phyloP scores from a whole-genome alignment of 345 rosid genomes.

The Nasturtium officinale region DNA sequence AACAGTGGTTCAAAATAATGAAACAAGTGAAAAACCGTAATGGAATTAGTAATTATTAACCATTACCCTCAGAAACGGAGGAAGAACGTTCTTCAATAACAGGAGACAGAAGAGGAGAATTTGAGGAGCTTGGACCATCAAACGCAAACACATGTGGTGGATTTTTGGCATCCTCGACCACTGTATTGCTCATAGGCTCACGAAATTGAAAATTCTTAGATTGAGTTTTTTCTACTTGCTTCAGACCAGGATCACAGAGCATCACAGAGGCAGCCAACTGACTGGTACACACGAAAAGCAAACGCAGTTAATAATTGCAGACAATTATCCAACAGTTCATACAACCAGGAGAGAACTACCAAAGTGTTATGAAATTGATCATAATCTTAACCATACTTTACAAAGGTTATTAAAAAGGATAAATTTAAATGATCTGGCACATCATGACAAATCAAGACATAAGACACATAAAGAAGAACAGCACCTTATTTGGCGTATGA shows the following conservation, averaged over 20 bases:
- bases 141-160: slow-evolving; percentile 49
- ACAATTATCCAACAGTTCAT: slow-evolving; percentile 16
- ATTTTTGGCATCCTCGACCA: slow-evolving; percentile 65
- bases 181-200: slow-evolving; percentile 65
- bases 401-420: not conserved
- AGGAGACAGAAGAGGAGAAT: slow-evolving; percentile 70
- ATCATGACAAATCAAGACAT: slow-evolving; percentile 11
- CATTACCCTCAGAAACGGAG: slow-evolving; percentile 83
- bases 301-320: not conserved
- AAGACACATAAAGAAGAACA: slow-evolving; percentile 18
- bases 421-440: slow-evolving; percentile 2
- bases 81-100: slow-evolving; percentile 90
- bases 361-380: slow-evolving; percentile 23
- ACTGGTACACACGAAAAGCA: slow-evolving; percentile 25
- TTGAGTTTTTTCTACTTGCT: slow-evolving; percentile 24
- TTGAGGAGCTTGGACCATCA: slow-evolving; percentile 71
- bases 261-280: slow-evolving; percentile 22
- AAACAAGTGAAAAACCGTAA: slow-evolving; percentile 23
- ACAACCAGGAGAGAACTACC: slow-evolving; percentile 13
- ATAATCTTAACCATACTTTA: slow-evolving; percentile 6
- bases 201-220: slow-evolving; percentile 72
- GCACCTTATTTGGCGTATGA: slow-evolving; percentile 16
- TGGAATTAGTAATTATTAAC: slow-evolving; percentile 19
- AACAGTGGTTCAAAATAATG: slow-evolving; percentile 32
- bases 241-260: slow-evolving; percentile 24